Percentiles rank a stretch among this genome's conserved stretches.
These are phyloP conservation scores for Penstemon barbatus DNA, from an alignment of 257 asterid genomes.

Conservation along the genomic window DNA sequence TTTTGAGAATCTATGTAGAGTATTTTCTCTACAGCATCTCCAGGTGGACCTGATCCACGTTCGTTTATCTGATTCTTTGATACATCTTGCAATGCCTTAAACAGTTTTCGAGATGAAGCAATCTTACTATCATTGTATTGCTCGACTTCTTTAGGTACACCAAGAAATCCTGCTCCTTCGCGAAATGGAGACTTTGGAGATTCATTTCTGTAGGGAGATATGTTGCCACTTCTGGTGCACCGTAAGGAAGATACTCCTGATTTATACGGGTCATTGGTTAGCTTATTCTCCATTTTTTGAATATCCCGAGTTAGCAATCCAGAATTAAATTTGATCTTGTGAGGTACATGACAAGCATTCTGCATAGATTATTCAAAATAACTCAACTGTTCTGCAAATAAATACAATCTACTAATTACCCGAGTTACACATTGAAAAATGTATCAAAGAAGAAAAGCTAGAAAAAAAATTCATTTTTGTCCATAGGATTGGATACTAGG, in stretches of 20 bases:
- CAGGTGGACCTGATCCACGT: slow-evolving; percentile 38
- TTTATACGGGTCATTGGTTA: slow-evolving; percentile 33
- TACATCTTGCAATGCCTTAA: slow-evolving; percentile 57
- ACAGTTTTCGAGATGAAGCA: slow-evolving; percentile 51
- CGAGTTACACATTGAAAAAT: too few species aligned
- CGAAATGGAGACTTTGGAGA: slow-evolving; percentile 74
- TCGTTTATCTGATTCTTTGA: slow-evolving; percentile 44
- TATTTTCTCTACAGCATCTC: slow-evolving; percentile 42
- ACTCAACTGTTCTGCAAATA: background rate
- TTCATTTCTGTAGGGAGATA: slow-evolving; percentile 83
- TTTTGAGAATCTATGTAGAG: slow-evolving; percentile 45
- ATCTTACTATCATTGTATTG: slow-evolving; percentile 44
- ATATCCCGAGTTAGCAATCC: slow-evolving; percentile 70
- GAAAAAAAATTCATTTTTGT: too few species aligned
- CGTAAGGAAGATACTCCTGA: slow-evolving; percentile 65
- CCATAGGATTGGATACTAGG: too few species aligned
- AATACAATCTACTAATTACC: background rate
- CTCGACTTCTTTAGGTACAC: slow-evolving; percentile 63
- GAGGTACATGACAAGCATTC: slow-evolving; percentile 53
- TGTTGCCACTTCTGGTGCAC: slow-evolving; percentile 63
- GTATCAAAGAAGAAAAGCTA: too few species aligned
- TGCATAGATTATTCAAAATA: slow-evolving; percentile 34
- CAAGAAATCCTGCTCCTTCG: slow-evolving; percentile 76
- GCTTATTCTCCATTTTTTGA: slow-evolving; percentile 41
- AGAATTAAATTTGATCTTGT: slow-evolving; percentile 65